Evolutionary conservation across 2,329 filamentous ascomycete genomes (phyloP), one percentile per base, ranked within the genome.

Genomic region (Pyrenochaeta sp.): DNA sequence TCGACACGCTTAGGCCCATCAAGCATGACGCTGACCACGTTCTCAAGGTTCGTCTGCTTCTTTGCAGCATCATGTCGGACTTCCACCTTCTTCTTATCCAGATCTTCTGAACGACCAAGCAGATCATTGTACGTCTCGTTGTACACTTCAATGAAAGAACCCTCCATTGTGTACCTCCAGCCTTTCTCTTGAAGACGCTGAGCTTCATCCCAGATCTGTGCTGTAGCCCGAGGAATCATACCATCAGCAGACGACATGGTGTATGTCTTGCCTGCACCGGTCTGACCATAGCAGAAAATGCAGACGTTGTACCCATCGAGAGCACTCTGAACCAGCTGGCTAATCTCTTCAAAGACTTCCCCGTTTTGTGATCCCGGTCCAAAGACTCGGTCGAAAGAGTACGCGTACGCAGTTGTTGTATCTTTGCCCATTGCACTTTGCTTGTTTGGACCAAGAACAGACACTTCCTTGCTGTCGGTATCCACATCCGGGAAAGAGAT

Each of bases 211-310:
- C 96, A 96, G 53, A 99, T 96, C 77, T 97, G 93, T 55, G 89
- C 84, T 6, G 95, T 94, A 3, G 94, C 92, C 6, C 88, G 84
- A 1, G 94, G 93, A 46, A 99, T 99, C 87, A 99, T 96, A 56
- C 94, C 94, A 60, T 96, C 90, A 1, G 87, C 88, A 3, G 89
- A 94, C 7, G 89, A 95, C 94, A 99, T 99, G 3, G 94, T 97
- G 67, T 87, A 89, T 0, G 94, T 99, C 78, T 99, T 99, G 48
- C 94, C 94, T 13, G 92, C 94, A 3, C 94, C 94, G 0, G 94
- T 99, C 72, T 99, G 94, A 29, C 94, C 94, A 66, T 99, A 99
- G 67, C 92, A 96, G 74, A 99, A 96, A 52, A 99, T 97, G 72
- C 93, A 97, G 37, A 99, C 94, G 59, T 97, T 99, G 77, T 96